Base-by-base conservation (phyloP, 331 rosid genomes). In the Pyracantha coccinea region DNA sequence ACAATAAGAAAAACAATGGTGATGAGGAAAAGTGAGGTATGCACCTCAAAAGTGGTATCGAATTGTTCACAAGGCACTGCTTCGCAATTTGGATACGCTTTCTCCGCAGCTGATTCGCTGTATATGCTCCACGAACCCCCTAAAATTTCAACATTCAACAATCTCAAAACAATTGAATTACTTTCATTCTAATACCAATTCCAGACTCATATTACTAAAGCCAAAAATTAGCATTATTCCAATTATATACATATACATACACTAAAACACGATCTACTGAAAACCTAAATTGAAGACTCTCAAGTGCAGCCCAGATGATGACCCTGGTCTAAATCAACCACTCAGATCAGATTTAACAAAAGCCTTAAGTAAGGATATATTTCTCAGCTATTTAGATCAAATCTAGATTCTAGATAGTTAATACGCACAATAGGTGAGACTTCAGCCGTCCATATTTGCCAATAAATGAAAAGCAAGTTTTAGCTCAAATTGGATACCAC, bases 51-150 rank as follows among this genome's bases (percentile, higher is more conserved):
- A 78, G 97, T 91, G 0, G 96, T 85, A 32, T 94, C 97, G 76
- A 94, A 94, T 79, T 92, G 93, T 70, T 92, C 97, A 33, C 97
- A 94, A 35, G 99, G 97, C 85, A 94, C 97, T n/a, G 99, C 91
- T 86, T 94, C 93, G 28, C 99, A 94, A 80, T 90, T 90, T n/a
- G 96, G 99, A 69, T 94, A 94, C 6, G 99, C 99, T 85, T 94
- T 92, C 68, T 82, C 89, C 1, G 97, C 97, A 2, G 99, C 99
- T 14, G 91, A 85, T 78, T 92, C 99, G 44, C 99, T 90, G 68
- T 90, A 92, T 72, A 92, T 72, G 99, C 97, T 54, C 99, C 99
- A n/a, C 31, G 83, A 85, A 92, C 96, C 57, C 99, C 99, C 97
- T 94, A 81, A 77, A 84, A 75, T 24, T 54, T 68, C 61, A 81